A percentile compares a stretch with the other conserved stretches of the same genome.
Evolutionary conservation across 2,329 filamentous ascomycete species (phyloP).

Genomic region (Fusarium equiseti): DNA sequence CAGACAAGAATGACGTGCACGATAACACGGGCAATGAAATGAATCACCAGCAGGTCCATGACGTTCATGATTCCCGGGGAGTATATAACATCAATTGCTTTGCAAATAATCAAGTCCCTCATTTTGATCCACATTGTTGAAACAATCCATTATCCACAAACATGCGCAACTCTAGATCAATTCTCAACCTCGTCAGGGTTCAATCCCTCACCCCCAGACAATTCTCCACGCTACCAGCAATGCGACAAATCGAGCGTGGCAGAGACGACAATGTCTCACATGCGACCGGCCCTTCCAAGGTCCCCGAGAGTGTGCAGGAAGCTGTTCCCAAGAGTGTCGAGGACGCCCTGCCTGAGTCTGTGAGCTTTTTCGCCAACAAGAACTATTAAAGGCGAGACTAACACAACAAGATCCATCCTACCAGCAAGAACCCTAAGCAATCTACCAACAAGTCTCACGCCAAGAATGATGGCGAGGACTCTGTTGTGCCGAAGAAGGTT

Average conservation of each 20-base stretch:
- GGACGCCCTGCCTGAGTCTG: constrained; percentile 35
- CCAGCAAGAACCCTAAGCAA: constrained; percentile 24
- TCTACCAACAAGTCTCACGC: constrained; percentile 40
- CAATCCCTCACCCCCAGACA: neutral
- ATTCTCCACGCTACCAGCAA: constrained; percentile 6
- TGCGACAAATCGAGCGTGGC: constrained; percentile 14
- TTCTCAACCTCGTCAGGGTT: neutral
- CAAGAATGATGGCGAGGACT: constrained; percentile 37
- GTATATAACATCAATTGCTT: neutral
- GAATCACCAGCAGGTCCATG: neutral
- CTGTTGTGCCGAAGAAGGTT: constrained; percentile 41
- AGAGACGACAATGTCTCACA: constrained; percentile 22
- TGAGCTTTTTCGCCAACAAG: neutral
- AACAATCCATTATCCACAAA: neutral
- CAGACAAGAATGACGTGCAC: constrained; percentile 1
- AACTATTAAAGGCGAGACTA: neutral
- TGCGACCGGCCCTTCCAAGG: constrained; percentile 32
- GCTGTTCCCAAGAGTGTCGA: constrained; percentile 28
- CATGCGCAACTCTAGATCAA: neutral
- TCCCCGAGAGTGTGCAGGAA: constrained; percentile 25
- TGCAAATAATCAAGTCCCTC: fast-evolving
- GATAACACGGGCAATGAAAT: neutral
- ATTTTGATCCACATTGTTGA: neutral
- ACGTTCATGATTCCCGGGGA: neutral
- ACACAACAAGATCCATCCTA: constrained; percentile 36